A percentile compares a stretch with the other conserved stretches of the same genome.
phyloP scores from a whole-genome alignment of 1,139 yeast genomes.

The Arxiozyma bovina region DNA sequence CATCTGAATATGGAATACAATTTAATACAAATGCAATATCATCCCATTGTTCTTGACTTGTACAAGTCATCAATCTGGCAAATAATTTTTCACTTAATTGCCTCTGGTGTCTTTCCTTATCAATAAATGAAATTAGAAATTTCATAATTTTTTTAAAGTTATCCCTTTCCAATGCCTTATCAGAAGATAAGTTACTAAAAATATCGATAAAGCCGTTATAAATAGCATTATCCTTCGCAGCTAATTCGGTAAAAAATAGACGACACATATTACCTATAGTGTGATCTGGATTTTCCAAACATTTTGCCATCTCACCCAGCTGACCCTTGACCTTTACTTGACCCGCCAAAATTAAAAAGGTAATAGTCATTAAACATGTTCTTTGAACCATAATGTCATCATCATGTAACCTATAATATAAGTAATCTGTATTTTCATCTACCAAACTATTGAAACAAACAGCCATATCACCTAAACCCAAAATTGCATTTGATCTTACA shows the following conservation, averaged over 20 bases:
- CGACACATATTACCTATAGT: conserved; percentile 85
- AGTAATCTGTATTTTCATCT: conserved; percentile 83
- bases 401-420: conserved; percentile 81
- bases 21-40: conserved; percentile 75
- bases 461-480: conserved; percentile 95
- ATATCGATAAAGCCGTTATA: conserved; percentile 95
- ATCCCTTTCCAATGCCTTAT: conserved; percentile 50
- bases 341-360: conserved; percentile 92
- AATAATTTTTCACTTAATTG: conserved; percentile 75
- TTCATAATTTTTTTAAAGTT: conserved; percentile 72
- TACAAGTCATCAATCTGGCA: conserved; percentile 54
- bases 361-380: conserved; percentile 93
- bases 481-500: conserved; percentile 80
- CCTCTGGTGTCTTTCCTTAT: conserved; percentile 83
- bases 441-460: conserved; percentile 90
- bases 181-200: conserved; percentile 77
- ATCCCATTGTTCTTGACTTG: conserved; percentile 66
- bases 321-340: conserved; percentile 98
- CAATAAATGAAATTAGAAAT: conserved; percentile 74
- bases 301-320: conserved; percentile 94
- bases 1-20: conserved; percentile 63
- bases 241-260: conserved; percentile 84
- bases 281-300: conserved; percentile 80
- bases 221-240: conserved; percentile 93
- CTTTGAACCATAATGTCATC: conserved; percentile 83